phyloP scores from a whole-genome alignment of 163 green algal species.

The Trebouxiophyceae sp. region DNA sequence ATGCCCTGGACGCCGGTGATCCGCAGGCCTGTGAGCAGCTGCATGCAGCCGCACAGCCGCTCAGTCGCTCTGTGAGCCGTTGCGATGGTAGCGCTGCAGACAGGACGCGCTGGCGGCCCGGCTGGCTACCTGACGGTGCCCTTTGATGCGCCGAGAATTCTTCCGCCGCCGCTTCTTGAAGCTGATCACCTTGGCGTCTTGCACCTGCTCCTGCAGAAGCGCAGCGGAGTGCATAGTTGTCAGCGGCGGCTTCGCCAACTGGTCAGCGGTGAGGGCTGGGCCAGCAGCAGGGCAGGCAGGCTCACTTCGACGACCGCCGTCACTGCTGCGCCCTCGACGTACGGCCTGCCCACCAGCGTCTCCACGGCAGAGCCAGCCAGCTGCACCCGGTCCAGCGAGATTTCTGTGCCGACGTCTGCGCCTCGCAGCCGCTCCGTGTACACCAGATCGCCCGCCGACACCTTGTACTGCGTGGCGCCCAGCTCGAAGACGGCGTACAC shows the following conservation, averaged over 20 bases:
- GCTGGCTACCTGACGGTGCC: constrained; percentile 60
- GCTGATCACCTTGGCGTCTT: constrained; percentile 84
- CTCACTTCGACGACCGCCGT: constrained; percentile 59
- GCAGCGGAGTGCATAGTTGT: no score
- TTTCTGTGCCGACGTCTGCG: constrained; percentile 59
- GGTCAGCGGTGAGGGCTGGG: no score
- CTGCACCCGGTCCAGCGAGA: constrained; percentile 71
- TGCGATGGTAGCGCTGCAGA: background rate
- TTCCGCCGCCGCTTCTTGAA: constrained; percentile 92
- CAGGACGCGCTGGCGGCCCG: no score
- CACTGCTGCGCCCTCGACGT: constrained; percentile 60
- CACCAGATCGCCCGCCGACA: constrained; percentile 55
- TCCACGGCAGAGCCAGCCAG: constrained; percentile 58
- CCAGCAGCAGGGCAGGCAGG: constrained; percentile 23
- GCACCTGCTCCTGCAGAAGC: constrained; percentile 65
- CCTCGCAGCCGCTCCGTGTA: constrained; percentile 40
- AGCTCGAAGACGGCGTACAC: constrained; percentile 78
- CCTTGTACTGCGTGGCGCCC: constrained; percentile 75
- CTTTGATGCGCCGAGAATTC: constrained; percentile 66
- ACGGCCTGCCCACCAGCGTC: constrained; percentile 79
- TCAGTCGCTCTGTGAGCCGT: background rate
- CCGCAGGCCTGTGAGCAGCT: constrained; percentile 41
- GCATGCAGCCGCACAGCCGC: constrained; percentile 3
- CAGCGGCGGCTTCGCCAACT: no score
- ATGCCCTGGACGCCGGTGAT: constrained; percentile 37